Evolutionary conservation across 148 eudicot genomes (phyloP).

Genomic region (Persicaria maculosa): DNA sequence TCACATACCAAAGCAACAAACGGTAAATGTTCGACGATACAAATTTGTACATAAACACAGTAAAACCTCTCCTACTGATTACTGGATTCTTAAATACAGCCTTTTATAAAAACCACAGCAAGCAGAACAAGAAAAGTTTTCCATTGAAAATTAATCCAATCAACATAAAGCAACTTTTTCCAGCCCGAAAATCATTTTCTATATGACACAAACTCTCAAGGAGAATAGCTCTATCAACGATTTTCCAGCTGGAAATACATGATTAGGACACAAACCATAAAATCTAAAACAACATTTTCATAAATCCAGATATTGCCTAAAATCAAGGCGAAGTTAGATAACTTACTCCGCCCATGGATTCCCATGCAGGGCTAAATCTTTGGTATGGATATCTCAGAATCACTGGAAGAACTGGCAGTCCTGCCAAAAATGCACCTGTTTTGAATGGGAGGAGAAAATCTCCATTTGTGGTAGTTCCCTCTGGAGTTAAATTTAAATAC

Average conservation of each 20-base stretch:
- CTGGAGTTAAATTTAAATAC: slow-evolving; percentile 25
- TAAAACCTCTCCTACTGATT: background rate
- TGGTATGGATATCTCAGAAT: slow-evolving; percentile 84
- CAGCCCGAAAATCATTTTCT: background rate
- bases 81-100: background rate
- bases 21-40: background rate
- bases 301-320: background rate
- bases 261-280: background rate
- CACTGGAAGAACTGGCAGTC: slow-evolving; percentile 89
- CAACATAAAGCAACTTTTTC: background rate
- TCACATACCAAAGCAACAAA: background rate
- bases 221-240: background rate
- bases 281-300: background rate
- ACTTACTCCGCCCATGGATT: slow-evolving; percentile 93
- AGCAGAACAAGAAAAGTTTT: background rate
- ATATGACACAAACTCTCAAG: too few species aligned
- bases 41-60: background rate
- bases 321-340: slow-evolving; percentile 9
- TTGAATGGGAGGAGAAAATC: slow-evolving; percentile 90
- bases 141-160: background rate
- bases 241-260: background rate
- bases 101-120: background rate
- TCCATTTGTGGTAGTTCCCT: slow-evolving; percentile 98
- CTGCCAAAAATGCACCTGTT: slow-evolving; percentile 86
- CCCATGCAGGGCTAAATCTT: slow-evolving; percentile 99